Evolutionary conservation across 371 early-diverging fungal species (phyloP).

Genomic region (Batkoa obscura): DNA sequence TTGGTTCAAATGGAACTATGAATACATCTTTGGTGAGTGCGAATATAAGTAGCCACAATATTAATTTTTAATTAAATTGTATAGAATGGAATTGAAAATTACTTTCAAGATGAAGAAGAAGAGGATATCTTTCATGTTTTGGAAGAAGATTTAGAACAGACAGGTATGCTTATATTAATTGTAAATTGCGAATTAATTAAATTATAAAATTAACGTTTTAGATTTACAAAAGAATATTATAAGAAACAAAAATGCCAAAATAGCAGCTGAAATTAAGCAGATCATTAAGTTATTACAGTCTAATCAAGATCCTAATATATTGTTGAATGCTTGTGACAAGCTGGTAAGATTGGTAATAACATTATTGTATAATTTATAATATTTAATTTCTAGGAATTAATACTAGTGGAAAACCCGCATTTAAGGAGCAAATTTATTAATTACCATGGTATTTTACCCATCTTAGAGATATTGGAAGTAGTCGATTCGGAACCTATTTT

Average conservation of each 20-base stretch:
- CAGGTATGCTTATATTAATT: no score
- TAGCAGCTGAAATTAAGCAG: conserved; percentile 12
- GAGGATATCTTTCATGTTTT: conserved; percentile 26
- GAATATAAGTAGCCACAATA: not conserved
- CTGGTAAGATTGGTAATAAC: conserved; percentile 11
- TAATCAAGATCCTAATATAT: conserved; percentile 11
- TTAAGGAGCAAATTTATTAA: conserved; percentile 20
- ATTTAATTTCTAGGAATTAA: conserved; percentile 8
- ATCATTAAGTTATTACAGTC: conserved; percentile 16
- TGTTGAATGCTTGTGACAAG: conserved; percentile 14
- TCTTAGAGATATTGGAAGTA: conserved; percentile 25
- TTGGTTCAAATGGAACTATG: not conserved
- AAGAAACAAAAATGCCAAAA: conserved; percentile 18
- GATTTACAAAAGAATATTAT: conserved; percentile 22
- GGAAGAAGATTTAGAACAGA: conserved; percentile 21
- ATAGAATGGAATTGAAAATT: conserved; percentile 3
- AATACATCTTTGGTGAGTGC: not conserved
- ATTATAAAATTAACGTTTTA: no score
- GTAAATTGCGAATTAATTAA: not conserved
- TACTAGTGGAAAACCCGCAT: conserved; percentile 20
- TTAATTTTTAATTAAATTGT: not conserved
- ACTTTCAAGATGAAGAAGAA: conserved; percentile 13
- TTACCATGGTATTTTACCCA: conserved; percentile 25
- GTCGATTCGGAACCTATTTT: conserved; percentile 11
- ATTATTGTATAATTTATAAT: conserved; percentile 5